Evolutionary conservation across 2,329 filamentous ascomycete species (phyloP).

Genomic region (Venturiaceae sp.): DNA sequence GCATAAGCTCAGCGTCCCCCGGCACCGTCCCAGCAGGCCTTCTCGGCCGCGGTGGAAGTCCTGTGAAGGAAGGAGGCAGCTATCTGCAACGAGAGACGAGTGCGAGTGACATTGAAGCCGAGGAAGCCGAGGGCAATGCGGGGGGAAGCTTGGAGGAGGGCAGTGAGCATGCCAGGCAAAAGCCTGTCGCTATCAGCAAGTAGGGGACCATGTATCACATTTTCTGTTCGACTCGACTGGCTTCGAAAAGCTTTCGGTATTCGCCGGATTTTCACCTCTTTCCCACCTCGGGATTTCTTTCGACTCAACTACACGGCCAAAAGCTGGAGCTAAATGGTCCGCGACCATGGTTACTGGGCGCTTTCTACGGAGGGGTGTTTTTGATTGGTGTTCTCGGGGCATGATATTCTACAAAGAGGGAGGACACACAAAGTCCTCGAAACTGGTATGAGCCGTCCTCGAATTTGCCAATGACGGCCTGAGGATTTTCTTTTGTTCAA

Average conservation of each 20-base stretch:
- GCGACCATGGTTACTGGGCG: not conserved
- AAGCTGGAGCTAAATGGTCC: not conserved
- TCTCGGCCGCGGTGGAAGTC: conserved; percentile 56
- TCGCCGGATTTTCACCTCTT: too few species aligned
- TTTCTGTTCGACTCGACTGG: too few species aligned
- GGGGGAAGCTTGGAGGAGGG: conserved; percentile 1
- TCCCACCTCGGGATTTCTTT: too few species aligned
- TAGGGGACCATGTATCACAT: too few species aligned
- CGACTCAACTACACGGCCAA: not conserved
- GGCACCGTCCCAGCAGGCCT: conserved; percentile 25
- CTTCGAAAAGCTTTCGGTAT: too few species aligned
- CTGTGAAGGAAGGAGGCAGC: conserved; percentile 75
- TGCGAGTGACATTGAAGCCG: conserved; percentile 36
- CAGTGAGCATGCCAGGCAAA: conserved; percentile 2
- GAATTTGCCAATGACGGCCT: not conserved
- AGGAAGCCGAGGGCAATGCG: conserved; percentile 2
- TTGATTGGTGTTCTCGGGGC: not conserved
- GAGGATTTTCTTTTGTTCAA: not conserved
- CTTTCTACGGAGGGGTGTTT: not conserved
- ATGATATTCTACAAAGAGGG: not conserved
- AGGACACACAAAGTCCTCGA: not conserved
- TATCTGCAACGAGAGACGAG: conserved; percentile 78
- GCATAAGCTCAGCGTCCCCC: conserved; percentile 12
- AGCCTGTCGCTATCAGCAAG: conserved; percentile 1
- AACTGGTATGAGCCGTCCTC: not conserved